Evolutionary conservation across 371 early-diverging fungal genomes (phyloP), one percentile per base, ranked within the genome.

Genomic region (Mortierella sp.): DNA sequence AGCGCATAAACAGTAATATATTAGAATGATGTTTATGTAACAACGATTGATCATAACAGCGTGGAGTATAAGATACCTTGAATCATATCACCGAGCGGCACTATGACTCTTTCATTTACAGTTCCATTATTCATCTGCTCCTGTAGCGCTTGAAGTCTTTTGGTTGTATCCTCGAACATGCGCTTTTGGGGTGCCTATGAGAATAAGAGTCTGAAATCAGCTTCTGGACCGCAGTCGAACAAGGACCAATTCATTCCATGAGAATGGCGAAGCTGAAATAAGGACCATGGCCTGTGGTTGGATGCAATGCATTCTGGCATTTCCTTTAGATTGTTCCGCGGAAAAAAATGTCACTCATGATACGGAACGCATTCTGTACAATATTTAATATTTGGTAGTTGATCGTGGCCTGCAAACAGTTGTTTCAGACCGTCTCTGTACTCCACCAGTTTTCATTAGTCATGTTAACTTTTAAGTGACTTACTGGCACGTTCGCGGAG

Each of bases 91-190:
- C 71, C 84, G 2, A 89, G 75, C 23, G 84, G 78, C 15, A 47
- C 56, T 7, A 83, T 61, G 17, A 93, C 80, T 22, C 86, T 85
- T 12, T 77, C 82, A 32, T 86, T 82, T 8, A 89, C 77, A 26
- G 85, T 84, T 9, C 81, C 74, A 17, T 86, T 83, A 55, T 89
- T 85, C 75, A 93, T 65, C 67, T 87, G 87, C n/a, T 86, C 86
- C 53, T 88, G 71, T 43, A 93, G 64, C 5, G 67, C 75, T 29
- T 80, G 68, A 29, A 93, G 75, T 62, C 88, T 84, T 65, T 86
- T 86, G n/a, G 85, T 83, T 0, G 91, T 87, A 66, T 93, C 92
- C 28, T 89, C 89, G 62, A 87, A 83, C 73, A 89, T 85, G 23
- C 87, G 76, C 75, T 86, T 87, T 70, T 89, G 88, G 15, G 87